A percentile compares a stretch with the other conserved stretches of the same genome.
These are phyloP conservation scores for Candida mesenterica DNA, from an alignment of 1,139 yeast genomes.

Conservation along the genomic window DNA sequence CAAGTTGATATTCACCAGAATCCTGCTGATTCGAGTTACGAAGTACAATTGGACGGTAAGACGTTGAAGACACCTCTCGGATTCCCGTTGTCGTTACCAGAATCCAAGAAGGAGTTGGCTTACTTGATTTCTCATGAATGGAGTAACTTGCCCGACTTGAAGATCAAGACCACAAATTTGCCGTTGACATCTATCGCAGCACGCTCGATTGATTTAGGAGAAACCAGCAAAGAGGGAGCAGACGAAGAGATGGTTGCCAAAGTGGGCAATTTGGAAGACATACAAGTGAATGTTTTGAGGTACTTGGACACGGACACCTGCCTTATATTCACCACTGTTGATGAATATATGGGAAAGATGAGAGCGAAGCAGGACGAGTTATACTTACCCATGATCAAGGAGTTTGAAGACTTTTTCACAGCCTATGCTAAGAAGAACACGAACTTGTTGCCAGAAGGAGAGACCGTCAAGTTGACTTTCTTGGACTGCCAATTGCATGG, in stretches of 20 bases:
- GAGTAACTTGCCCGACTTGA: slow-evolving; percentile 68
- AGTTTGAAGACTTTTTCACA: slow-evolving; percentile 63
- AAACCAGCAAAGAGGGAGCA: slow-evolving; percentile 29
- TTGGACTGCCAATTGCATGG: slow-evolving; percentile 84
- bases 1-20: slow-evolving; percentile 53
- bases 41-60: slow-evolving; percentile 68
- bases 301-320: slow-evolving; percentile 94
- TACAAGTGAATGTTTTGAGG: slow-evolving; percentile 59
- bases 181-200: slow-evolving; percentile 88
- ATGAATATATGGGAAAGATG: slow-evolving; percentile 80
- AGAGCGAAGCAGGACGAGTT: slow-evolving; percentile 72
- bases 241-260: slow-evolving; percentile 51
- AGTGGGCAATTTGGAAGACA: slow-evolving; percentile 57
- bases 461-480: slow-evolving; percentile 42
- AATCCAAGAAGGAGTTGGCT: slow-evolving; percentile 61
- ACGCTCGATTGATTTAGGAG: slow-evolving; percentile 72
- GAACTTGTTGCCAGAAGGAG: slow-evolving; percentile 28
- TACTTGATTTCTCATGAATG: slow-evolving; percentile 83
- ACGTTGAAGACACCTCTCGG: slow-evolving; percentile 87
- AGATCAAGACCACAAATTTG: slow-evolving; percentile 74
- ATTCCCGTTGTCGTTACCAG: slow-evolving; percentile 63
- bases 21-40: slow-evolving; percentile 31
- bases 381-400: slow-evolving; percentile 70
- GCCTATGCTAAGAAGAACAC: slow-evolving; percentile 33
- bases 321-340: slow-evolving; percentile 75